Percentiles rank a stretch among this genome's conserved stretches.
These are phyloP conservation scores for Viola pubescens DNA, from an alignment of 441 rosid species.

Conservation along the genomic window DNA sequence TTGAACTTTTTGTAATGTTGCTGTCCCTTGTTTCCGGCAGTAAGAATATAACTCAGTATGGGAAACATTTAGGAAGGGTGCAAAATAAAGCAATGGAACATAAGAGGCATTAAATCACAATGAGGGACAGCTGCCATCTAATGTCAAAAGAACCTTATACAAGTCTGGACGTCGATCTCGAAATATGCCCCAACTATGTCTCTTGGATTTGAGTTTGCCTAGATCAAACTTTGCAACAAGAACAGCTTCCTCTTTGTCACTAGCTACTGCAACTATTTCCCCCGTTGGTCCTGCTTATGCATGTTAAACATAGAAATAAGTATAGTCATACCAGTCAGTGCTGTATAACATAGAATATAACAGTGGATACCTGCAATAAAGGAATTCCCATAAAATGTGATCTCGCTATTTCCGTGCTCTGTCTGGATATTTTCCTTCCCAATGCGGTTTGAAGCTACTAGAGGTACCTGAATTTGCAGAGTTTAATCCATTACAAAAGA, in stretches of 20 bases:
- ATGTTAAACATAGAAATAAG: not conserved
- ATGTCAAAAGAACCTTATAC: constrained; percentile 79
- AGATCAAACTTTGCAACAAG: constrained; percentile 76
- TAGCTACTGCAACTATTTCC: constrained; percentile 60
- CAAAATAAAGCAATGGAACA: not conserved
- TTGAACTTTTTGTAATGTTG: not conserved
- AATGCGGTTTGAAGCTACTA: constrained; percentile 73
- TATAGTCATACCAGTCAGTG: constrained; percentile 4
- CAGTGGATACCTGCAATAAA: constrained; percentile 61
- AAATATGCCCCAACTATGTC: constrained; percentile 87
- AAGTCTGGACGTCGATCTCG: constrained; percentile 82
- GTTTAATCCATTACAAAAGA: not conserved
- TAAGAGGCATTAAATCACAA: constrained; percentile 14
- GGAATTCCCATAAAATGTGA: constrained; percentile 76
- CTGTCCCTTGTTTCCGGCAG: not conserved
- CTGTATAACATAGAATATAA: not conserved
- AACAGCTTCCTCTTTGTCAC: constrained; percentile 61
- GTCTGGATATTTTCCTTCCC: constrained; percentile 74
- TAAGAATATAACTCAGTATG: constrained; percentile 1
- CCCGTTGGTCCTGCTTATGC: constrained; percentile 57
- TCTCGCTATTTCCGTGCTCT: constrained; percentile 74
- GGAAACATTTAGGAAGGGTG: constrained; percentile 4
- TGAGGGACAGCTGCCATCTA: constrained; percentile 49
- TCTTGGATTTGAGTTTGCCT: constrained; percentile 52
- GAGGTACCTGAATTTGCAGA: constrained; percentile 43